Conservation (phyloP, 257 asterid species). For the Mitragyna speciosa region DNA sequence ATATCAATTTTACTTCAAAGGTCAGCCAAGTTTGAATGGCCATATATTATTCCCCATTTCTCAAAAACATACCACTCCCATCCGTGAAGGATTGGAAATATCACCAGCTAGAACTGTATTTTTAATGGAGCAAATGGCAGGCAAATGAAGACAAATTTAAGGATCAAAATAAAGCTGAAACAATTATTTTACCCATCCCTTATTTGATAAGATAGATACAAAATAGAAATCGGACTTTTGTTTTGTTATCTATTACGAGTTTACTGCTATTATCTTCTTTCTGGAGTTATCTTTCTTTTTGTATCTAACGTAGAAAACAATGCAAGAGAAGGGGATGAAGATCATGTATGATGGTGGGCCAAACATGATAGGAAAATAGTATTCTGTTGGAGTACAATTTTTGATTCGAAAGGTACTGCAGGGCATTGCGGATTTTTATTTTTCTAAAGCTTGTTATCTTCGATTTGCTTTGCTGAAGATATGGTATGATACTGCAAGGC, state of each 20-base stretch:
- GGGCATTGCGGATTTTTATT: background rate
- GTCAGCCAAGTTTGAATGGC: too few species aligned
- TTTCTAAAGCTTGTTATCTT: background rate
- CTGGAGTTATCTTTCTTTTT: background rate
- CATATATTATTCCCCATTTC: too few species aligned
- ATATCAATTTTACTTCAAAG: background rate
- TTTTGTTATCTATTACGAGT: background rate
- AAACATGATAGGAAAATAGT: background rate
- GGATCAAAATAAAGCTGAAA: background rate
- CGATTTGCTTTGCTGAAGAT: background rate
- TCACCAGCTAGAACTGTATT: background rate
- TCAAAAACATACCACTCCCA: background rate
- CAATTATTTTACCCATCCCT: background rate
- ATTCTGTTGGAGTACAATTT: too few species aligned
- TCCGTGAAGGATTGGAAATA: background rate
- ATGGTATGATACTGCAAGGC: background rate
- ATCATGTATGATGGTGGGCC: background rate
- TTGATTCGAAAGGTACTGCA: background rate
- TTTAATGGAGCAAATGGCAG: background rate
- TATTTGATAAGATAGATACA: background rate
- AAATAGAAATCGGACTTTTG: background rate
- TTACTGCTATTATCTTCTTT: background rate
- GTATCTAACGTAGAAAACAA: background rate
- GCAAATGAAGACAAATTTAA: conserved; percentile 6
- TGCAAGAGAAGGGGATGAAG: background rate